Evolutionary conservation across 306 rosid genomes (phyloP).

Genomic region (Corylus americana): DNA sequence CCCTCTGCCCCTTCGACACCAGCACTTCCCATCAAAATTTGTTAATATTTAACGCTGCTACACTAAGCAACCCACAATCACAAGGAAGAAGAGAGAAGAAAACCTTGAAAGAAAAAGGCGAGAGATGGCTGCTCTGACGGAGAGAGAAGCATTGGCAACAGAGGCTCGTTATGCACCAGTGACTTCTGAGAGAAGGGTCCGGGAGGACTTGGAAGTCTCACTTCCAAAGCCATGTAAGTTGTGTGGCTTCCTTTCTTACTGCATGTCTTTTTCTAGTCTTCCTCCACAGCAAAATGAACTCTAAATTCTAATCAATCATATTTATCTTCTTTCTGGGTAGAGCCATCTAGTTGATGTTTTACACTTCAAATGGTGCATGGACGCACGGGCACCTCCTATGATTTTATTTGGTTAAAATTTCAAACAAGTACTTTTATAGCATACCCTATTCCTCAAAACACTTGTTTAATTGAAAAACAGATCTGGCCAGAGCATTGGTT

Average conservation of each 20-base stretch:
- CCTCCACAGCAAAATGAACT: neutral
- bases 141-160: conserved; percentile 57
- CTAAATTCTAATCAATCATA: neutral
- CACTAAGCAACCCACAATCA: neutral
- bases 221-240: conserved; percentile 73
- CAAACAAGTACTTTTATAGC: too few species aligned
- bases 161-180: conserved; percentile 62
- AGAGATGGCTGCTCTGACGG: conserved; percentile 44
- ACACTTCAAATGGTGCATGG: neutral
- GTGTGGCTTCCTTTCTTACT: neutral
- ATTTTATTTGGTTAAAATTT: too few species aligned
- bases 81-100: neutral
- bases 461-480: conserved; percentile 25
- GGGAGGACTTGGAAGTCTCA: conserved; percentile 64
- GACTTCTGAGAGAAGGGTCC: conserved; percentile 61
- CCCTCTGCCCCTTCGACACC: neutral
- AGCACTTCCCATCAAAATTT: neutral
- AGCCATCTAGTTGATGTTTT: neutral
- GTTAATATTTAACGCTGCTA: neutral
- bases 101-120: neutral
- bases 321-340: neutral
- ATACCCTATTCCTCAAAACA: too few species aligned
- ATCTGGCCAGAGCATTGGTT: conserved; percentile 67
- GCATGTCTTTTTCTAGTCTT: neutral
- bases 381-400: too few species aligned